Conservation (phyloP, 2,329 filamentous ascomycete species). For the Aspergillus tubingensis region DNA sequence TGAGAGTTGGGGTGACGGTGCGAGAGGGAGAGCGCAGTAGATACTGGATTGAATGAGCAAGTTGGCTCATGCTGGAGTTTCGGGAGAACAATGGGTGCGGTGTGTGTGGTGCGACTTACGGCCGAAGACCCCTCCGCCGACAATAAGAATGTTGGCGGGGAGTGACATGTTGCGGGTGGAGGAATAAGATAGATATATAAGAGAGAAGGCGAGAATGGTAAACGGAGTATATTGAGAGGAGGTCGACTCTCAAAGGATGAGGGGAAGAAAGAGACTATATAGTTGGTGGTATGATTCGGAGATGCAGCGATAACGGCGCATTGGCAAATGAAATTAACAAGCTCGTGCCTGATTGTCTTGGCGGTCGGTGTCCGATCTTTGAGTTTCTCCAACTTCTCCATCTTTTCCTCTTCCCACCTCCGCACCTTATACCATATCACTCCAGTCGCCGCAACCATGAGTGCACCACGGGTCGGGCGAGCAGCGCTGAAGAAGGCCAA, state of each 20-base stretch:
- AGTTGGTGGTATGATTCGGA: background rate
- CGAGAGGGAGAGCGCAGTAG: constrained; percentile 70
- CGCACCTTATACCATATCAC: background rate
- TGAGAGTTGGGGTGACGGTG: constrained; percentile 55
- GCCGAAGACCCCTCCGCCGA: constrained; percentile 48
- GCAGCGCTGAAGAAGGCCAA: constrained; percentile 27
- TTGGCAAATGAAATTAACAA: background rate
- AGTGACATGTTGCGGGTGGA: constrained; percentile 27
- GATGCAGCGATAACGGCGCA: background rate
- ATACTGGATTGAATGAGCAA: constrained; percentile 42
- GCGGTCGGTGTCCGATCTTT: constrained; percentile 1
- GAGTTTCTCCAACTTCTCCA: background rate
- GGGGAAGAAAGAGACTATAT: background rate
- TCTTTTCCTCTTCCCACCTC: background rate
- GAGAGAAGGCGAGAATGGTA: background rate
- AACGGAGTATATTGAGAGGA: background rate
- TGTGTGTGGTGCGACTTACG: constrained; percentile 32
- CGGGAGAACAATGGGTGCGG: background rate
- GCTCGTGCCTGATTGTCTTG: constrained; percentile 4
- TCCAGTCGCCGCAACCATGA: constrained; percentile 24
- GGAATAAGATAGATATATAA: no score
- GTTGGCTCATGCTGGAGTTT: background rate
- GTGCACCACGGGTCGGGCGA: constrained; percentile 25
- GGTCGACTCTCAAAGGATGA: background rate
- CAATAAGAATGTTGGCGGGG: constrained; percentile 42